These are phyloP conservation scores for Cladosporium austrohemisphaericum DNA, from an alignment of 2,329 filamentous ascomycete species.

Conservation along the genomic window DNA sequence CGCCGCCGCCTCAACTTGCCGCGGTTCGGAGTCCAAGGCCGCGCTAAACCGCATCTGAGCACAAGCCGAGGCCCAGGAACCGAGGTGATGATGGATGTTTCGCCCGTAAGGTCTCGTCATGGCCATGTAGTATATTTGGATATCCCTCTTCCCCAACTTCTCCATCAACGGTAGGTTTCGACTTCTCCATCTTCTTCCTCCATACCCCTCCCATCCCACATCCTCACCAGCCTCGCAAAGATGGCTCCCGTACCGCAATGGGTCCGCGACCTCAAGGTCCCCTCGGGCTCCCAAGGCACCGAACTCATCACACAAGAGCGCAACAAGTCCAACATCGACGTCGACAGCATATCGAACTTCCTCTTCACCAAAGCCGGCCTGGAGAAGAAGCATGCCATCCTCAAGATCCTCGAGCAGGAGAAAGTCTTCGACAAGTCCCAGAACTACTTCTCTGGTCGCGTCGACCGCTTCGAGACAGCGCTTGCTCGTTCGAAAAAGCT, in stretches of 20 bases:
- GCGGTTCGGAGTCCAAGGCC: too few relatives aligned
- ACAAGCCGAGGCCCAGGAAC: too few relatives aligned
- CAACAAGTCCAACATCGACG: conserved; percentile 61
- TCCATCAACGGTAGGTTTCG: neutral
- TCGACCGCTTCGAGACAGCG: conserved; percentile 65
- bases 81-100: too few relatives aligned
- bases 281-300: conserved; percentile 63
- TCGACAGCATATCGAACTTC: conserved; percentile 64
- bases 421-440: conserved; percentile 73
- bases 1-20: too few relatives aligned
- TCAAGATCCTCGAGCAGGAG: conserved; percentile 63
- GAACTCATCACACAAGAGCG: conserved; percentile 68
- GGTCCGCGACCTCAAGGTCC: conserved; percentile 61
- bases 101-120: too few relatives aligned
- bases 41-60: too few relatives aligned
- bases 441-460: conserved; percentile 69
- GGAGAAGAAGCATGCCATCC: conserved; percentile 56
- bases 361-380: conserved; percentile 65
- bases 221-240: neutral
- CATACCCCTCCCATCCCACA: neutral
- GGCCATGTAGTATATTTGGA: too few relatives aligned
- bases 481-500: conserved; percentile 68
- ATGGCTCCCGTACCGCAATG: conserved; percentile 53
- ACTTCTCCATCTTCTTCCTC: neutral
- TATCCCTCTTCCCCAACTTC: too few relatives aligned